Base-by-base conservation (phyloP, 2,329 filamentous ascomycete genomes). In the Scedosporium minutisporum region DNA sequence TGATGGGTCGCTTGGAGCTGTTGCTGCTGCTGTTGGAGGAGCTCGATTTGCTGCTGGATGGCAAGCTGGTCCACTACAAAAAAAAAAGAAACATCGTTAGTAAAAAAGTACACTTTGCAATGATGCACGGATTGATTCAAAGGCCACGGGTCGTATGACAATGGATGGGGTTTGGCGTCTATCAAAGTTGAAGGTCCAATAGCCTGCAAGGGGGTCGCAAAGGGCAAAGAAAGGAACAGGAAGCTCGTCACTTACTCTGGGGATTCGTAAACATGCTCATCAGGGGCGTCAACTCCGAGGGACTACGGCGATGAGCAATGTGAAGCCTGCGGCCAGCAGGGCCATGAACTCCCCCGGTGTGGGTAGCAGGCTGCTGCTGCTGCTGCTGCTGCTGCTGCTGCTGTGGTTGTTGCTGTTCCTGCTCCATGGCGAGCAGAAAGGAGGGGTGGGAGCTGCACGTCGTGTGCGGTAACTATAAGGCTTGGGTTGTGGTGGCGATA, bases 31-130 rank as follows among this genome's bases (percentile, higher is more conserved):
- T 96, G 92, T 80, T 97, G 93, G 72, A 97, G 83, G 73, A 96
- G 84, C 78, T 97, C 93, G 72, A 97, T 97, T 78, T 97, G 93
- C 80, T 97, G 93, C 79, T 96, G 93, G 74, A 97, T 93, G 73
- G 91, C 91, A 73, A 96, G 86, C 84, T 97, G 93, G 81, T 97
- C 93, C 90, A 97, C 93, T 96, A 70, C 58, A 65, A 62, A 63
- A 64, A 65, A 64, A 63, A 57, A 55, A 29, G 29, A 62, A 62
- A 42, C 18, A 65, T 46, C 53, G 38, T 38, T 53, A 62, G 25
- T 12, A 53, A 33, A 33, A n/a, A 12, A 10, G 18, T 12, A 18
- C 12, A 61, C 38, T 44, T 60, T 29, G 59, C 3, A 60, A 16
- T 9, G 23, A 21, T 51, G 44, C 16, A 29, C 25, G 6, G 10